Evolutionary conservation across 805 yeast species (phyloP).

Genomic region (Zygosaccharomyces rouxii): DNA sequence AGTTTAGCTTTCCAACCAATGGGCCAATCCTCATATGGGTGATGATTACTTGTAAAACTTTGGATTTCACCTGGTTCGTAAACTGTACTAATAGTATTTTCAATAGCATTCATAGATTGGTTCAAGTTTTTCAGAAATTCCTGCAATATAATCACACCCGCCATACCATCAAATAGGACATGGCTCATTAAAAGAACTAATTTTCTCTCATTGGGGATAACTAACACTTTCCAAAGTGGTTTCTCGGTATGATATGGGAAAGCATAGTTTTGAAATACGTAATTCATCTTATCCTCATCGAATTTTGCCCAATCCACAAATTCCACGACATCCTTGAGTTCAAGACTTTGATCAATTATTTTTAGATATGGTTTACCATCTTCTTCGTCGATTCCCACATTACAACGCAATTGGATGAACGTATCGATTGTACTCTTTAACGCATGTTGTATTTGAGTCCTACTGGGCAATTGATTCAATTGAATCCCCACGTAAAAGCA

Average conservation of each 20-base stretch:
- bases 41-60: slow-evolving; percentile 5
- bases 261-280: slow-evolving; percentile 19
- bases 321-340: slow-evolving; percentile 23
- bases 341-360: slow-evolving; percentile 9
- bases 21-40: slow-evolving; percentile 26
- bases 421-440: slow-evolving; percentile 13
- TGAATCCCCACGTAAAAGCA: slow-evolving; percentile 24
- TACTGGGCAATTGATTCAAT: slow-evolving; percentile 20
- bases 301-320: slow-evolving; percentile 15
- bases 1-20: slow-evolving; percentile 18
- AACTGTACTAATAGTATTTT: neutral
- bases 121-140: slow-evolving; percentile 15
- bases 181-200: slow-evolving; percentile 26
- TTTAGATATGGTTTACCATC: slow-evolving; percentile 8
- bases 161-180: slow-evolving; percentile 29
- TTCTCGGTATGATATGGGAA: slow-evolving; percentile 16
- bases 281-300: slow-evolving; percentile 14
- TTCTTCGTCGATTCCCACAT: slow-evolving; percentile 9
- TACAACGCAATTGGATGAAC: slow-evolving; percentile 22
- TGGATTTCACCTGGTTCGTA: slow-evolving; percentile 1
- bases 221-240: slow-evolving; percentile 30
- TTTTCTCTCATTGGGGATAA: slow-evolving; percentile 14
- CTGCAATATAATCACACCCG: slow-evolving; percentile 23
- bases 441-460: slow-evolving; percentile 10
- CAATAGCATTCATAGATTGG: neutral